Evolutionary conservation across 768 basidiomycete species (phyloP).

Genomic region (Leccinum incarnatum): DNA sequence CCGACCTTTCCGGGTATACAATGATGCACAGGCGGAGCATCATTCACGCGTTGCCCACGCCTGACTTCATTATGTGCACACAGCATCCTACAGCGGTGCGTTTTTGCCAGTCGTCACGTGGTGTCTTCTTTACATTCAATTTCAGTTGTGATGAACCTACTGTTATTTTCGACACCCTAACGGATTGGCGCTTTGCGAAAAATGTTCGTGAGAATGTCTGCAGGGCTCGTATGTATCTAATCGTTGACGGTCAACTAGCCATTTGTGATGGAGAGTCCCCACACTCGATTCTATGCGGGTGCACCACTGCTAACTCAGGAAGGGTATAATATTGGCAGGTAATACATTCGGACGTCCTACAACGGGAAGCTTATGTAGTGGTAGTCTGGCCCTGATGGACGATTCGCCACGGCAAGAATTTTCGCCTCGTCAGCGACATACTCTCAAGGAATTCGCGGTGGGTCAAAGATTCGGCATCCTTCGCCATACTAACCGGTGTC

Average conservation of each 20-base stretch:
- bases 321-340: slow-evolving; percentile 87
- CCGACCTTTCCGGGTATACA: neutral
- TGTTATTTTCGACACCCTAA: slow-evolving; percentile 71
- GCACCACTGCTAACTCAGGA: slow-evolving; percentile 87
- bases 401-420: slow-evolving; percentile 82
- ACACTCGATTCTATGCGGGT: slow-evolving; percentile 88
- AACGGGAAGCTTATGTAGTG: slow-evolving; percentile 3
- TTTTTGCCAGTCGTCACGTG: neutral
- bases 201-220: slow-evolving; percentile 52
- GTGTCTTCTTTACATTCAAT: slow-evolving; percentile 1
- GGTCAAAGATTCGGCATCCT: slow-evolving; percentile 11
- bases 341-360: slow-evolving; percentile 25
- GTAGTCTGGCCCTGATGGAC: slow-evolving; percentile 78
- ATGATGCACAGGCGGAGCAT: slow-evolving; percentile 43
- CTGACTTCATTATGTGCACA: slow-evolving; percentile 81
- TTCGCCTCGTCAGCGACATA: slow-evolving; percentile 84
- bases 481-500: slow-evolving; percentile 4
- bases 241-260: slow-evolving; percentile 46
- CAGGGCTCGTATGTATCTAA: neutral
- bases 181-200: slow-evolving; percentile 86
- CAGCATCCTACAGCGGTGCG: slow-evolving; percentile 72
- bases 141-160: slow-evolving; percentile 81
- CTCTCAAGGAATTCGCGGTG: slow-evolving; percentile 89
- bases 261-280: slow-evolving; percentile 59
- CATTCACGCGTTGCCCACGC: slow-evolving; percentile 44